A percentile compares a stretch with the other conserved stretches of the same genome.
These are phyloP conservation scores for Lecanosticta acicola DNA, from an alignment of 2,329 filamentous ascomycete genomes.

Conservation along the genomic window DNA sequence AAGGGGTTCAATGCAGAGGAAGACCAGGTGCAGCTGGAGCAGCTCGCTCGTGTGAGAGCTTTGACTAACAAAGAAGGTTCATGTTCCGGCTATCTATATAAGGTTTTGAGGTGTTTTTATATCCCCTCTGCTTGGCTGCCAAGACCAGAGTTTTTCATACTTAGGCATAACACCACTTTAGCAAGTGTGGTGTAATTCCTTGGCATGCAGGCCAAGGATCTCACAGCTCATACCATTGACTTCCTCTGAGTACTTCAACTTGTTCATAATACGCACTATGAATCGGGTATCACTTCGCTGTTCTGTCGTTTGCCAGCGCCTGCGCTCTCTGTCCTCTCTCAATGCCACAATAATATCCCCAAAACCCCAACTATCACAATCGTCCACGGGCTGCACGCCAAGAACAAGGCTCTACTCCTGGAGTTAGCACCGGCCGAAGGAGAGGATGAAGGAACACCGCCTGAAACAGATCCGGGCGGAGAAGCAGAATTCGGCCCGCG, in stretches of 20 bases:
- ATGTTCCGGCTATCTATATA: no score
- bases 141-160: no score
- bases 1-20: slow-evolving; percentile 63
- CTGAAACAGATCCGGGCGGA: slow-evolving; percentile 5
- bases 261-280: no score
- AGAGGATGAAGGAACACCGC: background rate
- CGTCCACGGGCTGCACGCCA: slow-evolving; percentile 1
- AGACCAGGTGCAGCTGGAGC: slow-evolving; percentile 64
- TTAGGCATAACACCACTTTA: no score
- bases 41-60: no score
- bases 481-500: slow-evolving; percentile 7
- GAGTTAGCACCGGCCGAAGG: slow-evolving; percentile 2
- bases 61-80: no score
- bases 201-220: no score
- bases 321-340: background rate
- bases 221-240: no score
- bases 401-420: slow-evolving; percentile 1
- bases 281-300: background rate
- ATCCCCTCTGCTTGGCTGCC: no score
- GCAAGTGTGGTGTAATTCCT: no score
- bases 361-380: background rate
- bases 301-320: background rate
- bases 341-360: background rate
- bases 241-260: no score
- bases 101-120: no score